Percentiles rank a stretch among this genome's conserved stretches.
Evolutionary conservation across 768 basidiomycete species (phyloP).

Genomic region (Tubosaeta sp.): DNA sequence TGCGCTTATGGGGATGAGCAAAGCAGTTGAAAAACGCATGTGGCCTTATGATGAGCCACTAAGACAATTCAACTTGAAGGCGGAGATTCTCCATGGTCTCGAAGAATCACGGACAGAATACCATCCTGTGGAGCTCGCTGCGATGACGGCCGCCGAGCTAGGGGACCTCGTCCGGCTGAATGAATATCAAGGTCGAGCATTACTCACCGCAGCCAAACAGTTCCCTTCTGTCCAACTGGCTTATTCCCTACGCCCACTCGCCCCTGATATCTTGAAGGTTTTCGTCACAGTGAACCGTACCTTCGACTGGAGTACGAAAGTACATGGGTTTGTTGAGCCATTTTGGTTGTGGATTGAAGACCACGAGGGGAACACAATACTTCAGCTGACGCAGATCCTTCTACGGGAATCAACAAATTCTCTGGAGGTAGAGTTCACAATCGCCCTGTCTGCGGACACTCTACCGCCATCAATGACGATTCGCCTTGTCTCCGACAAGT

Average conservation of each 20-base stretch:
- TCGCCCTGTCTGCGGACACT: slow-evolving; percentile 60
- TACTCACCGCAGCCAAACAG: slow-evolving; percentile 75
- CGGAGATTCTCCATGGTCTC: slow-evolving; percentile 74
- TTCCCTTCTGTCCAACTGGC: slow-evolving; percentile 72
- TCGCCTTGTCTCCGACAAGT: slow-evolving; percentile 82
- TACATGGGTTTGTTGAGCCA: slow-evolving; percentile 75
- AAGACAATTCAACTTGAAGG: slow-evolving; percentile 72
- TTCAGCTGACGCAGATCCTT: slow-evolving; percentile 71
- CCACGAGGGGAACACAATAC: slow-evolving; percentile 70
- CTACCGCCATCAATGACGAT: slow-evolving; percentile 67
- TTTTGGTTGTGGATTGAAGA: slow-evolving; percentile 98
- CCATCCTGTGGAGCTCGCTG: slow-evolving; percentile 66
- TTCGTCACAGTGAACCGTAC: slow-evolving; percentile 54
- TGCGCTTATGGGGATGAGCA: slow-evolving; percentile 86
- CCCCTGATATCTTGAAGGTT: slow-evolving; percentile 78
- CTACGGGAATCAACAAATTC: slow-evolving; percentile 62
- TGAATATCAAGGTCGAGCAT: slow-evolving; percentile 74
- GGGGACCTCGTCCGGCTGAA: slow-evolving; percentile 85
- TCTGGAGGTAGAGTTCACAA: slow-evolving; percentile 71
- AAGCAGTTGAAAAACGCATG: slow-evolving; percentile 85
- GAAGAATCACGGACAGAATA: slow-evolving; percentile 80
- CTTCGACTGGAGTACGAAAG: slow-evolving; percentile 77
- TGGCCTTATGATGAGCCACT: slow-evolving; percentile 97
- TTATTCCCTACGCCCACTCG: slow-evolving; percentile 75
- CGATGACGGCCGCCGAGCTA: slow-evolving; percentile 60